Conservation (phyloP, 495 filamentous ascomycete species). For the Podospora appendiculata region DNA sequence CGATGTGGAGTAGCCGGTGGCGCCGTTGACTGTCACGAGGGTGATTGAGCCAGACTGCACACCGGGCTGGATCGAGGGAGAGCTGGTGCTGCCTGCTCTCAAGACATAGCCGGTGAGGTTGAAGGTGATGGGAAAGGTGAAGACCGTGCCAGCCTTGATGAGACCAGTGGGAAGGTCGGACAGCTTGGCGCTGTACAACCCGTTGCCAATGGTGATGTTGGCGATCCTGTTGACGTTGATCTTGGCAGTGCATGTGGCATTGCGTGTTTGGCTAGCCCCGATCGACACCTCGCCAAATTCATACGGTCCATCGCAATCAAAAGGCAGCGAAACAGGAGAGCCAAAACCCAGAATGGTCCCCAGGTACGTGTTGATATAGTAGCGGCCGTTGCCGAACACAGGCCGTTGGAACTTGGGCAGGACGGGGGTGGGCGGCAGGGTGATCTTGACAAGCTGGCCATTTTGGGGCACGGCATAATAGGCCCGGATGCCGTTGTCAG, state of each 20-base stretch:
- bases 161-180: constrained; percentile 24
- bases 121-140: constrained; percentile 30
- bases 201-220: constrained; percentile 20
- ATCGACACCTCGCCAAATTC: constrained; percentile 35
- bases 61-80: constrained; percentile 9
- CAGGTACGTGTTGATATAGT: constrained; percentile 28
- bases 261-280: constrained; percentile 13
- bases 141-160: constrained; percentile 20
- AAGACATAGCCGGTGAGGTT: constrained; percentile 23
- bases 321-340: constrained; percentile 25
- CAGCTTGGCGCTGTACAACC: constrained; percentile 21
- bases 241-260: constrained; percentile 27
- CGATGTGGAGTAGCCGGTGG: constrained; percentile 18
- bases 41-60: constrained; percentile 18
- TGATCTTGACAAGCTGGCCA: constrained; percentile 8
- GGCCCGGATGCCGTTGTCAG: constrained; percentile 29
- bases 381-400: constrained; percentile 31
- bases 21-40: constrained; percentile 12
- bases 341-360: constrained; percentile 33
- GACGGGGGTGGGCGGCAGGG: constrained; percentile 16
- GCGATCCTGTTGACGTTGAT: constrained; percentile 25
- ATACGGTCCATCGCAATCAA: constrained; percentile 27
- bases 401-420: constrained; percentile 28
- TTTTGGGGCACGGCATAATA: constrained; percentile 22
- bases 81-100: constrained; percentile 14